Evolutionary conservation across 1,139 yeast species (phyloP).

Genomic region (Meyerozyma carpophila): DNA sequence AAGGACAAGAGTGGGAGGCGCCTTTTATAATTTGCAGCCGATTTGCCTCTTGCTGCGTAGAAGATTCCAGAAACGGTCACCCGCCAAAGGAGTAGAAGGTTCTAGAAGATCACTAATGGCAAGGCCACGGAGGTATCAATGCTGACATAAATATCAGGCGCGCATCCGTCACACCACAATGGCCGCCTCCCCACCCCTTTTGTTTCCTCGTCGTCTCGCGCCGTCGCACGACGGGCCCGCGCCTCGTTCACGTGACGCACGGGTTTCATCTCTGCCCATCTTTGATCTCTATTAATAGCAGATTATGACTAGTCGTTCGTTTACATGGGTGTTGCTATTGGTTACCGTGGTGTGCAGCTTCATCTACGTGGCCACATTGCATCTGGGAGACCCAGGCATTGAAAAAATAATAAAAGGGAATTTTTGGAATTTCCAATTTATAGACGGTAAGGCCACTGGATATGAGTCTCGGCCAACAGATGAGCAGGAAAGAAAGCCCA

Average conservation of each 20-base stretch:
- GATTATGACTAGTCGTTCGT: background rate
- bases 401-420: too few species aligned
- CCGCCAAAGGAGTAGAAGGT: background rate
- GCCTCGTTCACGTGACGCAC: background rate
- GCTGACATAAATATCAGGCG: too few species aligned
- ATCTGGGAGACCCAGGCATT: background rate
- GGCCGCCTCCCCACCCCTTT: too few species aligned
- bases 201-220: too few species aligned
- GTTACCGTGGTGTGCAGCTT: background rate
- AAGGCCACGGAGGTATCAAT: background rate
- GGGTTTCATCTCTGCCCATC: background rate
- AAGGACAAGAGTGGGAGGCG: background rate
- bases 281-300: background rate
- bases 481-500: background rate
- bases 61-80: background rate
- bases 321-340: background rate
- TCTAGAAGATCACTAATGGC: background rate
- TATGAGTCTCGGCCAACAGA: background rate
- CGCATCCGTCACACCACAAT: too few species aligned
- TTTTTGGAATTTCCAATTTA: background rate
- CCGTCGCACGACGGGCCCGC: background rate
- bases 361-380: background rate
- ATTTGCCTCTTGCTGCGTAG: background rate
- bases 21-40: conserved; percentile 1
- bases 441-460: background rate